Base-by-base conservation (phyloP, 116 monocot genomes). In the Papilionanthe hybrid region DNA sequence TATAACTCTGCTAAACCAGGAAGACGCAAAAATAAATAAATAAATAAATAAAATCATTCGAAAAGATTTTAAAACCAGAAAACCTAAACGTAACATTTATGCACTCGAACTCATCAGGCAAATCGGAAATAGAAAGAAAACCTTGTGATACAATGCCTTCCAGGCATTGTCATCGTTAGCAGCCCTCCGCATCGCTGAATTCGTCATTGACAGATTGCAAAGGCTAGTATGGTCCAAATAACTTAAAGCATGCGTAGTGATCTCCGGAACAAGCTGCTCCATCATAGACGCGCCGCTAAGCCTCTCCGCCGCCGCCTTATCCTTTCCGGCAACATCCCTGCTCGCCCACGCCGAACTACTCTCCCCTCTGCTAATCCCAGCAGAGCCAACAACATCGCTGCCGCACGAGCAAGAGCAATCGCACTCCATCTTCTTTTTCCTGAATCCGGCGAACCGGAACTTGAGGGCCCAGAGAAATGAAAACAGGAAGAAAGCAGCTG, bases 221-320 rank as follows among this genome's bases (percentile, higher is more conserved):
- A 98, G 88, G 74, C 97, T 98, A 20, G 91, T 91, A 75, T 82
- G 90, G 79, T 96, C 96, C 78, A 96, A 76, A 79, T 96, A 96
- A 76, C 92, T 94, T 15, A 96, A 92, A 43, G 91, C 89, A 74
- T 94, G 94, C 72, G 89, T 94, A 6, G 88, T 94, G 71, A 96
- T 94, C 89, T 96, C 96, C 78, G 96, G 96, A 82, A 96, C 96
- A 71, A 96, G 81, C 86, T 94, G 92, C 92, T 96, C 96, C 96
- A 96, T 94, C 92, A 96, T 94, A 73, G 96, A 94, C 28, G 66
- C 90, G 0, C 92, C 94, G 25, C 58, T 81, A 81, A 79, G 87
- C 80, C 82, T 55, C 83, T 79, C 79, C 77, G 29, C 63, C 77
- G 83, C 80, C 47, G 67, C 45, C 71, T 72, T 77, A 15, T 75